A percentile compares a stretch with the other conserved stretches of the same genome.
These are phyloP conservation scores for Keithomyces neogunnii DNA, from an alignment of 2,329 filamentous ascomycete genomes.

Conservation along the genomic window DNA sequence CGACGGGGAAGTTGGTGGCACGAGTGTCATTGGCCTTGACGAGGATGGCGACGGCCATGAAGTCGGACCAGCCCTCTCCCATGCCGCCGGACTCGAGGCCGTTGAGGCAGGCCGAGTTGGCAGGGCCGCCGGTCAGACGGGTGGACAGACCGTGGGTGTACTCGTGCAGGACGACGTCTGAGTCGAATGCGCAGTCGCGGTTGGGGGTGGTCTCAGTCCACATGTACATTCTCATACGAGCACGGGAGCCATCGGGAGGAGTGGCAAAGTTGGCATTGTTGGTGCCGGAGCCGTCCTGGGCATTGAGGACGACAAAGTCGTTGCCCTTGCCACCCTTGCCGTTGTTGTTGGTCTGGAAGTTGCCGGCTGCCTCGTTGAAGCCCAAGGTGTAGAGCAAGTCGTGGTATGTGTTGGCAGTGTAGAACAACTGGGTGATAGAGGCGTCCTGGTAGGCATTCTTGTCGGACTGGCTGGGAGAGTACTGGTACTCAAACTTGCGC, in stretches of 20 bases:
- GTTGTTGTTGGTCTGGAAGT: constrained; percentile 51
- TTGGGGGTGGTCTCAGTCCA: constrained; percentile 39
- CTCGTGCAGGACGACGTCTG: constrained; percentile 52
- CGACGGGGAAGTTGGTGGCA: constrained; percentile 37
- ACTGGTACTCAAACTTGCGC: constrained; percentile 40
- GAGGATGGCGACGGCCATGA: constrained; percentile 43
- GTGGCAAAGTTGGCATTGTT: constrained; percentile 54
- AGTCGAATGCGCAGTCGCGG: constrained; percentile 49
- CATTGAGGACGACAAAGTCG: constrained; percentile 47
- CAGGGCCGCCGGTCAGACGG: constrained; percentile 50
- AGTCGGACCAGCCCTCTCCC: constrained; percentile 52
- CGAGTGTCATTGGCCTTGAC: constrained; percentile 37
- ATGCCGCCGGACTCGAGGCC: constrained; percentile 44
- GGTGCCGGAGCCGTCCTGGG: constrained; percentile 44
- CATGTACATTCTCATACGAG: constrained; percentile 52
- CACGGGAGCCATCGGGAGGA: constrained; percentile 39
- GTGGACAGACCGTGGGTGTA: constrained; percentile 48
- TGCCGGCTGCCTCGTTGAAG: constrained; percentile 49
- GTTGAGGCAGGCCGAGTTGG: constrained; percentile 39
- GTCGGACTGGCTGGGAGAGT: constrained; percentile 22
- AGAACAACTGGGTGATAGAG: constrained; percentile 51
- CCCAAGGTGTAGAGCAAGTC: constrained; percentile 49
- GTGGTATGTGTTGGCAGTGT: constrained; percentile 51
- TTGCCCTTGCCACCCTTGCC: constrained; percentile 39
- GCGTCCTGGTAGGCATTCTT: constrained; percentile 40